These are phyloP conservation scores for Trichoderma asperellum DNA, from an alignment of 2,329 filamentous ascomycete species.

Conservation along the genomic window DNA sequence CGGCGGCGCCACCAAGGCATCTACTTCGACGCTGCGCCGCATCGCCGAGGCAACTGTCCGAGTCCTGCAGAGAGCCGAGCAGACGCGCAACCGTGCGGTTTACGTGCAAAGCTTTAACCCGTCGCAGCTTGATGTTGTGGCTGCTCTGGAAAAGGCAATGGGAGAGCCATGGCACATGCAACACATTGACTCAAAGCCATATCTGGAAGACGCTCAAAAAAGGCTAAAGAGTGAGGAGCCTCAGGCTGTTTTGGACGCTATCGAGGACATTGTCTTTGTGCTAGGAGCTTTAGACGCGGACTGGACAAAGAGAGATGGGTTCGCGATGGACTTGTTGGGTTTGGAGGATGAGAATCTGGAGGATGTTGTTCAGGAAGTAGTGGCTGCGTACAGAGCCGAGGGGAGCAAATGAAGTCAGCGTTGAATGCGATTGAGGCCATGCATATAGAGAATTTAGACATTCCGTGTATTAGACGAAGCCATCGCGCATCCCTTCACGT, in stretches of 20 bases:
- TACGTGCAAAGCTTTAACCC: slow-evolving; percentile 52
- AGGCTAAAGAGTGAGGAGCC: slow-evolving; percentile 45
- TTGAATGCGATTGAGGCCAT: neutral
- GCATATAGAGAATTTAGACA: neutral
- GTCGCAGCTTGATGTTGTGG: slow-evolving; percentile 54
- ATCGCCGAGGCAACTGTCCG: slow-evolving; percentile 55
- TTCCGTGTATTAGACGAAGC: neutral
- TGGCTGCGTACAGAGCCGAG: slow-evolving; percentile 34
- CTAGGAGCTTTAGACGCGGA: slow-evolving; percentile 53
- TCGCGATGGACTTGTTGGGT: slow-evolving; percentile 53
- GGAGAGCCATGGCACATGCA: slow-evolving; percentile 45
- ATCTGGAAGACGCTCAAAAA: slow-evolving; percentile 45
- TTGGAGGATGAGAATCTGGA: slow-evolving; percentile 53
- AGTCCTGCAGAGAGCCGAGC: slow-evolving; percentile 52
- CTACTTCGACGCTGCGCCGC: slow-evolving; percentile 52
- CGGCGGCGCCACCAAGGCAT: slow-evolving; percentile 54
- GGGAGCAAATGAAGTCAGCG: neutral
- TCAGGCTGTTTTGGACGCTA: slow-evolving; percentile 38
- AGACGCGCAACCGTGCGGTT: slow-evolving; percentile 56
- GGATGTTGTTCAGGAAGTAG: slow-evolving; percentile 43
- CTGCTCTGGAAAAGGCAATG: slow-evolving; percentile 55
- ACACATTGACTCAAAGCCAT: slow-evolving; percentile 44
- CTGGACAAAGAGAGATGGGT: slow-evolving; percentile 51
- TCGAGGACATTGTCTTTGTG: slow-evolving; percentile 54
- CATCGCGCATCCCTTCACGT: neutral